Evolutionary conservation across 2,329 filamentous ascomycete species (phyloP), one percentile per base, ranked within the genome.

Genomic region (Exophiala xenobiotica): DNA sequence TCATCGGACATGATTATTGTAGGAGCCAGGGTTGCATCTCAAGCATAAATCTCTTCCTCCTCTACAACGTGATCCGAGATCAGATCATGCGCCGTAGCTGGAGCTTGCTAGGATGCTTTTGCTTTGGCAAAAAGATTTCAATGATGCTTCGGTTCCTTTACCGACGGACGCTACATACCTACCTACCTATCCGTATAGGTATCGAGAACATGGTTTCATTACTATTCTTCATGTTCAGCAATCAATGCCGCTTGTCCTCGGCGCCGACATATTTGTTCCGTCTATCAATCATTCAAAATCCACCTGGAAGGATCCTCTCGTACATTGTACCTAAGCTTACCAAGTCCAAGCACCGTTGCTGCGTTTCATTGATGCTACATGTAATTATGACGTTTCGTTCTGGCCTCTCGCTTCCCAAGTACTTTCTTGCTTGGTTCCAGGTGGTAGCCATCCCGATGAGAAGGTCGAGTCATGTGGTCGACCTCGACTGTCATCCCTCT

Each of bases 371-470:
- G 26, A 19, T 58, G 43, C 20, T 61, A 57, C 53, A 60, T 38
- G 31, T 47, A 9, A 48, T 24, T 47, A 53, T 49, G 53, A 56
- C 26, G 60, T 48, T 38, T 62, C 60, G 14, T 18, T 59, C 45
- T 68, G 67, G 61, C 81, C 78, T 48, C 67, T 70, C 20, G 67
- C 66, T 58, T 74, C 76, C 91, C 90, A 96, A 2, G 88, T 95
- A 45, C 90, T 87, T 67, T 95, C 88, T 67, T 92, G 87, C 65
- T 83, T 90, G 1, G 89, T 95, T 6, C 90, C 88, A 0, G 86
- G 85, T 14, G 87, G 80, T 52, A 95, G 72, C 82, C 88, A 92
- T 19, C 69, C 68, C 29, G 52, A 46, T 37, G 37, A 31, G 14
- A 49, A 48, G 38, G 20, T 44, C 18, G 47, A 22, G 14, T 52